Base-by-base conservation (phyloP, 805 yeast species). In the Nakazawaea ernobii region DNA sequence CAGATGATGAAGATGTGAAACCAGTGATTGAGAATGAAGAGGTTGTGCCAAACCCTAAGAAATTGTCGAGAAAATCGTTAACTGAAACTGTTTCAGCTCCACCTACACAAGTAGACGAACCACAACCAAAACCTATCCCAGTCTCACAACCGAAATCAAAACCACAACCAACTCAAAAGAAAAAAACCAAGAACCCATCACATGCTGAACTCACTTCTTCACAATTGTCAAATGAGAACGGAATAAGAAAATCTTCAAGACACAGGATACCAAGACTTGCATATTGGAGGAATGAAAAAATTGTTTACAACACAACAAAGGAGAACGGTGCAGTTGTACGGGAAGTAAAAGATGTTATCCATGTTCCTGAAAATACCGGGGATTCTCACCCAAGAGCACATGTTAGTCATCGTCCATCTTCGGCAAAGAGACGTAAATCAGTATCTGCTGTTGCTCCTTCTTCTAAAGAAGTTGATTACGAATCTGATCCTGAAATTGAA, bases 251-350 rank as follows among this genome's bases (percentile, higher is more conserved):
- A 53, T 85, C 95, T 0, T 70, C 74, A 30, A 71, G 96, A 56
- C 75, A 79, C 0, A 75, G 77, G 52, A 73, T 85, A 6, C 77
- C 82, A 3, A 92, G 95, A 0, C 66, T 89, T 52, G 91, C 88
- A 2, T 86, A 74, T 60, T 89, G 96, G 96, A 77, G 86, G 60
- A 86, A 86, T 57, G 96, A 89, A 63, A 70, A 80, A 50, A 76
- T 85, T 29, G 76, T 86, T 3, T 89, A 85, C 57, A 68, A 72
- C 37, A 56, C 66, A 6, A 62, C 54, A 15, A 60, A 53, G 14
- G 75, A 73, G 48, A 72, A 76, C 5, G 77, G 77, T 46, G 66
- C 71, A 15, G 70, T 77, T 7, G 73, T 82, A 7, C 80, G 80
- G 44, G 77, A 78, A 38, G 73, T 84, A 26, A 73, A 75, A 46